phyloP scores from a whole-genome alignment of 306 rosid species.

The Vigna mungo region DNA sequence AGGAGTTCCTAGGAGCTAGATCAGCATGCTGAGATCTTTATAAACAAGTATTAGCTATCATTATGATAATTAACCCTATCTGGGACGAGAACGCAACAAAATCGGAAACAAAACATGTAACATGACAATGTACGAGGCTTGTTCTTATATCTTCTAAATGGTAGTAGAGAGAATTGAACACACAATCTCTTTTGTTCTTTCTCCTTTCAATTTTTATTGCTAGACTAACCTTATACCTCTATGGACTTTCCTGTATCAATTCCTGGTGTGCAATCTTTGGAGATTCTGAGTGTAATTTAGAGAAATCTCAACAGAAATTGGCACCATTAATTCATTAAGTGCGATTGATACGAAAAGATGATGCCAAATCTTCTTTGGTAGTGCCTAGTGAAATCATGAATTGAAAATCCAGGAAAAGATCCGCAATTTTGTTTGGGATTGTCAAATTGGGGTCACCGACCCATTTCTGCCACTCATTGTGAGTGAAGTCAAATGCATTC shows the following conservation, averaged over 20 bases:
- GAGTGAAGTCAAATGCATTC: not conserved
- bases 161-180: too few species aligned
- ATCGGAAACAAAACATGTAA: not conserved
- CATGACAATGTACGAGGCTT: not conserved
- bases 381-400: not conserved
- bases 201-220: too few species aligned
- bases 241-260: not conserved
- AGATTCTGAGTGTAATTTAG: not conserved
- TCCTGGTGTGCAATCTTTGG: not conserved
- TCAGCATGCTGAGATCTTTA: too few species aligned
- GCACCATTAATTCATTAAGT: not conserved
- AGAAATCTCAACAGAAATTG: not conserved
- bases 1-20: too few species aligned
- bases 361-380: not conserved
- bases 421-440: constrained; percentile 4
- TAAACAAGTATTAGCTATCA: not conserved
- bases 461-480: not conserved
- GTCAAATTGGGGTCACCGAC: not conserved
- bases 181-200: too few species aligned
- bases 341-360: constrained; percentile 7
- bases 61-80: not conserved
- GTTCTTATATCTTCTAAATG: not conserved
- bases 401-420: constrained; percentile 7
- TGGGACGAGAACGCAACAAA: not conserved
- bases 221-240: too few species aligned